Evolutionary conservation across 208 protist genomes (phyloP).

Genomic region (Leishmania braziliensis): DNA sequence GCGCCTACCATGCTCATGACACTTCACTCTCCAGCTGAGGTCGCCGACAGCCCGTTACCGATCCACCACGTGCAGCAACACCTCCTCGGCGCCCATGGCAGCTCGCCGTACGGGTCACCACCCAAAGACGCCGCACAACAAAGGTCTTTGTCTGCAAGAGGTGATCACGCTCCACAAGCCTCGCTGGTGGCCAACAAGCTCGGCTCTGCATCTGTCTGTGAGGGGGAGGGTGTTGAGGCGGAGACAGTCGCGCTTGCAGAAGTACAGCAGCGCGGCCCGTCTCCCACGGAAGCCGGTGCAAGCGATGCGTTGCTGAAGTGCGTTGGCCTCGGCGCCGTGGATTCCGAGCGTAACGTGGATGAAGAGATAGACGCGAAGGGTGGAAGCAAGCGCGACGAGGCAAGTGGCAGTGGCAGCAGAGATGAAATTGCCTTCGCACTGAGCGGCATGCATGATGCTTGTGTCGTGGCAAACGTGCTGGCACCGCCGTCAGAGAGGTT

Average conservation of each 20-base stretch:
- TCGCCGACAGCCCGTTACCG: background rate
- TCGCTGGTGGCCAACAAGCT: background rate
- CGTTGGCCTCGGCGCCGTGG: background rate
- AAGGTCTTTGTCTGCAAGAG: background rate
- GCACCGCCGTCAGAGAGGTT: background rate
- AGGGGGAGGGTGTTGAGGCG: background rate
- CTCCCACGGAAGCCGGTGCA: background rate
- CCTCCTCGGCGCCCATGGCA: background rate
- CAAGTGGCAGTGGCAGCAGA: background rate
- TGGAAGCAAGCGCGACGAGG: background rate
- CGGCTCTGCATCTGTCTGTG: background rate
- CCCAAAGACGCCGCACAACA: background rate
- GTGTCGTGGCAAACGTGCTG: background rate
- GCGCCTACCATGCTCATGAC: background rate
- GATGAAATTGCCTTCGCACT: background rate
- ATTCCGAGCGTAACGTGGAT: background rate
- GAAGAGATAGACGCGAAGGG: background rate
- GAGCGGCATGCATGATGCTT: background rate
- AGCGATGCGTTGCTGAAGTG: background rate
- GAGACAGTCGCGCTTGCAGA: slow-evolving; percentile 2
- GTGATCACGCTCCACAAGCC: background rate
- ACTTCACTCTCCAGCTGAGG: background rate
- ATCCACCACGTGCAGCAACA: background rate
- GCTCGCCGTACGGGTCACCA: no score
- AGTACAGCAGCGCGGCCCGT: background rate